Conservation (phyloP, 2,329 filamentous ascomycete genomes). For the Lachnellula suecica region DNA sequence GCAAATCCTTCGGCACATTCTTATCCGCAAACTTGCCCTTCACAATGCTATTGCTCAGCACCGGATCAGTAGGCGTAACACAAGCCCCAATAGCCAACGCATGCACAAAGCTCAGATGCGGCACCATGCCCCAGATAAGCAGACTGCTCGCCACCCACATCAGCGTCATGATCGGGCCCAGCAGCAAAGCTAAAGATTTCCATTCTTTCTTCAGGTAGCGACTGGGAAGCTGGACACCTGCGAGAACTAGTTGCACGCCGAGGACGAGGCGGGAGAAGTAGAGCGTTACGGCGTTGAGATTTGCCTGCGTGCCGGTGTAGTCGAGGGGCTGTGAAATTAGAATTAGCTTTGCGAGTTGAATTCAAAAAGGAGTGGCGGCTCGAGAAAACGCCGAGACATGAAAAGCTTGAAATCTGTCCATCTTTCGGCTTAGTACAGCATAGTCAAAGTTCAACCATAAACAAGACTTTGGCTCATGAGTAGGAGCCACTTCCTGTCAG, state of each 20-base stretch:
- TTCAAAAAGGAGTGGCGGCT: too few species aligned
- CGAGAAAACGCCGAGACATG: too few species aligned
- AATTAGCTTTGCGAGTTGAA: too few species aligned
- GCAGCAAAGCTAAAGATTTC: conserved; percentile 70
- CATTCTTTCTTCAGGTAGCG: conserved; percentile 79
- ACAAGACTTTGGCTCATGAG: too few species aligned
- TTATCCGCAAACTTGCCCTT: conserved; percentile 93
- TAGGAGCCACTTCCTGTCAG: too few species aligned
- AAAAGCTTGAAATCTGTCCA: too few species aligned
- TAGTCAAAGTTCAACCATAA: too few species aligned
- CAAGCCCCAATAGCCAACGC: conserved; percentile 80
- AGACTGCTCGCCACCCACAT: conserved; percentile 89
- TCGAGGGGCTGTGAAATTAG: too few species aligned
- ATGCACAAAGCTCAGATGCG: conserved; percentile 70
- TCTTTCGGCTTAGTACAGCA: too few species aligned
- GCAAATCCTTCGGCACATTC: conserved; percentile 78
- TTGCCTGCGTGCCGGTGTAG: conserved; percentile 60
- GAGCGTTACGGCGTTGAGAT: conserved; percentile 72
- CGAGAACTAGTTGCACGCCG: conserved; percentile 85
- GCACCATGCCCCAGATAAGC: conserved; percentile 74
- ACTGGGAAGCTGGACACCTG: conserved; percentile 82
- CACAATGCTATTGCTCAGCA: conserved; percentile 85
- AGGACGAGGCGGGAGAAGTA: conserved; percentile 86
- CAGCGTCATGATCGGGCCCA: conserved; percentile 79
- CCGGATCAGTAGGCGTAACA: conserved; percentile 88